A percentile compares a stretch with the other conserved stretches of the same genome.
These are phyloP conservation scores for Wallacemonas collosoma DNA, from an alignment of 208 protist species.

Conservation along the genomic window DNA sequence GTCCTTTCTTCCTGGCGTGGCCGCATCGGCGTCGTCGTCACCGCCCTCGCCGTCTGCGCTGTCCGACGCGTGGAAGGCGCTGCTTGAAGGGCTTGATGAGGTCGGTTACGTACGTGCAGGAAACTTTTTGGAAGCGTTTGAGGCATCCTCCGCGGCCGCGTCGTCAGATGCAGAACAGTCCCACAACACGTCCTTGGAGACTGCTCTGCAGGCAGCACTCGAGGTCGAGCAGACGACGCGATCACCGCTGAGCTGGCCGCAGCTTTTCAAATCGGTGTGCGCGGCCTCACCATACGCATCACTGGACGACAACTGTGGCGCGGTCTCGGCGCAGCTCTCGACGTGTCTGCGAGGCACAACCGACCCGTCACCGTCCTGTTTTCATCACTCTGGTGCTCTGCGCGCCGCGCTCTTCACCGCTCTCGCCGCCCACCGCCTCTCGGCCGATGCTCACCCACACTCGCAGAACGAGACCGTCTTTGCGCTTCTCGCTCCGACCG, in stretches of 20 bases:
- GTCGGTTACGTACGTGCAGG: conserved; percentile 5
- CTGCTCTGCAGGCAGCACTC: neutral
- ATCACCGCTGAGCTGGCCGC: neutral
- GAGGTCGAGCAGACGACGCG: neutral
- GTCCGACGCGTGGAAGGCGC: neutral
- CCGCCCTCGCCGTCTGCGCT: neutral
- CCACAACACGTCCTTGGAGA: neutral
- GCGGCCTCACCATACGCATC: neutral
- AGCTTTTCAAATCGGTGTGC: conserved; percentile 5
- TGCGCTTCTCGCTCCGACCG: neutral
- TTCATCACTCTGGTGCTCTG: neutral
- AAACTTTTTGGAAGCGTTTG: neutral
- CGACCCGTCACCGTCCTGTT: neutral
- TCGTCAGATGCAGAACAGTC: neutral
- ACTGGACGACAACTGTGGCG: neutral
- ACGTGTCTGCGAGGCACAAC: neutral
- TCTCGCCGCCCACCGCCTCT: conserved; percentile 23
- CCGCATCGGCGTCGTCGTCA: neutral
- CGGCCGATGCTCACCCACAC: neutral
- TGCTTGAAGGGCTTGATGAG: conserved; percentile 4
- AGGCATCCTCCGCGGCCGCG: neutral
- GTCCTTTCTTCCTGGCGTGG: neutral
- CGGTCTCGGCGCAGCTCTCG: neutral
- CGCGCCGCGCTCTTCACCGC: conserved; percentile 34
- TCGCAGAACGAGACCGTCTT: neutral